Percentiles rank a stretch among this genome's conserved stretches.
These are phyloP conservation scores for Cordyceps pruinosa DNA, from an alignment of 2,329 filamentous ascomycete genomes.

Conservation along the genomic window DNA sequence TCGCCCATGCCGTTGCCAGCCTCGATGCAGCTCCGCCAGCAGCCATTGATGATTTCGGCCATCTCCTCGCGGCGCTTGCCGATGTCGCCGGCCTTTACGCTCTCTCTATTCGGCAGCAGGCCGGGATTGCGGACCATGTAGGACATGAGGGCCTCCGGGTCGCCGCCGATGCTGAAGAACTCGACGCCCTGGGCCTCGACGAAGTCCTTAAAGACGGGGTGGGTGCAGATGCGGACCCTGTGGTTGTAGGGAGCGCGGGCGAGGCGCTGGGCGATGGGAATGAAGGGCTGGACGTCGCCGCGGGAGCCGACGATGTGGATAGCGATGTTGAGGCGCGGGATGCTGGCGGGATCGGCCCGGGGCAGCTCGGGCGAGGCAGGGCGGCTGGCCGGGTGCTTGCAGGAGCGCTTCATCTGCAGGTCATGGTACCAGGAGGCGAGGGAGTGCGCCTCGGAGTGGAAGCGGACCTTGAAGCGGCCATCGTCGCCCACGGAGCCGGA, in stretches of 20 bases:
- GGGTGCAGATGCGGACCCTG: constrained; percentile 51
- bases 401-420: constrained; percentile 4
- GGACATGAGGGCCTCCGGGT: constrained; percentile 42
- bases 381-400: not conserved
- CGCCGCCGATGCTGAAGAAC: constrained; percentile 51
- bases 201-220: constrained; percentile 46
- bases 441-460: constrained; percentile 12
- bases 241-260: constrained; percentile 35
- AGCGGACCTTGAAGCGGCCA: constrained; percentile 18
- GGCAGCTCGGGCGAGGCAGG: not conserved
- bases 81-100: constrained; percentile 30
- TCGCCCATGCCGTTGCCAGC: constrained; percentile 27
- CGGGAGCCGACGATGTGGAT: constrained; percentile 20
- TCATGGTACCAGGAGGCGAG: constrained; percentile 6
- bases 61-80: constrained; percentile 29
- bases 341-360: not conserved
- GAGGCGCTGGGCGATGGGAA: constrained; percentile 9
- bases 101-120: constrained; percentile 29
- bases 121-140: constrained; percentile 37
- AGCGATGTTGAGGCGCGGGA: constrained; percentile 17
- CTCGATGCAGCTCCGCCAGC: constrained; percentile 32
- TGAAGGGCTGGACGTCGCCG: constrained; percentile 16
- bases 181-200: constrained; percentile 46
- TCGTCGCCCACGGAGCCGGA: constrained; percentile 17
- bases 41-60: constrained; percentile 31